Evolutionary conservation across 495 filamentous ascomycete genomes (phyloP).

Genomic region (Aspergillus baeticus): DNA sequence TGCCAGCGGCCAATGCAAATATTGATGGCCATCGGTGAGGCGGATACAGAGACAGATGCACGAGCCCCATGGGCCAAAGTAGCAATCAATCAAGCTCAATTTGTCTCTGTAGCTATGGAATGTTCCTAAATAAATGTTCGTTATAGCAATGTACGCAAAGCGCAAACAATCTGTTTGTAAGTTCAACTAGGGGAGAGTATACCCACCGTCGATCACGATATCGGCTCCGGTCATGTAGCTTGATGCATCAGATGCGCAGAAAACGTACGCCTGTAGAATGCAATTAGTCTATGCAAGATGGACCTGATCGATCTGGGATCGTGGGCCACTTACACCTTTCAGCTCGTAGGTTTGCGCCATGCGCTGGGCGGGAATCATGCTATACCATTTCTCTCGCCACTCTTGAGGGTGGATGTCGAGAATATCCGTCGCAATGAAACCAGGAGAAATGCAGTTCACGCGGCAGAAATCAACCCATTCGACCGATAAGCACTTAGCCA

Average conservation of each 20-base stretch:
- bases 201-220: conserved; percentile 30
- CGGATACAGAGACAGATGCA: no score
- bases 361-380: conserved; percentile 28
- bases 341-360: conserved; percentile 1
- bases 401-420: conserved; percentile 22
- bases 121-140: no score
- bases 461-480: conserved; percentile 38
- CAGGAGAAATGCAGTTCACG: conserved; percentile 43
- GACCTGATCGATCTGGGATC: no score
- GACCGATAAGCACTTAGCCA: conserved; percentile 30
- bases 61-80: no score
- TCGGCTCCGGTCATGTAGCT: conserved; percentile 35
- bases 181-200: no score
- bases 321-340: background rate
- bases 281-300: no score
- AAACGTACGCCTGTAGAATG: conserved; percentile 24
- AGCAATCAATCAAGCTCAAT: no score
- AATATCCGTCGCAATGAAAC: conserved; percentile 41
- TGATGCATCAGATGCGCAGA: conserved; percentile 30
- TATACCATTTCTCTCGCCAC: conserved; percentile 23
- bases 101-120: no score
- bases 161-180: no score
- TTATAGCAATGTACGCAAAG: no score
- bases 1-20: no score
- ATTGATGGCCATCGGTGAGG: no score